Base-by-base conservation (phyloP, 2,329 filamentous ascomycete species). In the Hymenoscyphus fraxineus region DNA sequence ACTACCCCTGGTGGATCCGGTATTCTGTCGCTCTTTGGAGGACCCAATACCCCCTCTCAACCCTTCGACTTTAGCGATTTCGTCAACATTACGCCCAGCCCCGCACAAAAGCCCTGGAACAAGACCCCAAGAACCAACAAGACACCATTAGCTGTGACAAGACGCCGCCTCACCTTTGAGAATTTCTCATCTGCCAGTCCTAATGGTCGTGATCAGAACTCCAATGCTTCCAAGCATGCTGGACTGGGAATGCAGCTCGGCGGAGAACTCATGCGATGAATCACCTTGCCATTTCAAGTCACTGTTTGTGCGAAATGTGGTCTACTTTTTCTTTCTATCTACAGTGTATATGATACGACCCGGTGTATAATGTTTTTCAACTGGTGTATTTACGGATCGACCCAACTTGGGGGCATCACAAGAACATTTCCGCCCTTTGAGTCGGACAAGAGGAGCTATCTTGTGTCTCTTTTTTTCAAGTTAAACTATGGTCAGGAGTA, bases 61-160 rank as follows among this genome's bases (percentile, higher is more conserved):
- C 80, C 77, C 58, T 96, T 98, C 77, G 96, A 98, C 79, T 96
- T 98, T 79, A 87, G 93, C 61, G 95, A 99, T 75, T 99, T 97
- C 78, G 89, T 98, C 75, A 97, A 98, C 78, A 94, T 98, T 76
- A 97, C 95, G 6, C 95, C 95, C 0, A 97, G 92, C 74, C 95
- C 95, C 22, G 95, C 92, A 32, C 95, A 97, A 79, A 92, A 88
- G 70, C 85, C 88, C 10, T 97, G 93, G 91, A 66, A 66, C 3
- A 71, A 72, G 62, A 76, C 73, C 32, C 73, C 74, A 16, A 61
- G 70, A 31, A 70, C 69, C 4, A 59, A 67, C 55, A 74, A 73
- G 58, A 75, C 73, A 7, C 72, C 73, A 6, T 62, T 70, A 13
- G 70, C 70, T 5, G 67, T 74, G 3, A 65, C 66, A 38, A 67